Base-by-base conservation (phyloP, 2,329 filamentous ascomycete genomes). In the Aspergillus sp. region DNA sequence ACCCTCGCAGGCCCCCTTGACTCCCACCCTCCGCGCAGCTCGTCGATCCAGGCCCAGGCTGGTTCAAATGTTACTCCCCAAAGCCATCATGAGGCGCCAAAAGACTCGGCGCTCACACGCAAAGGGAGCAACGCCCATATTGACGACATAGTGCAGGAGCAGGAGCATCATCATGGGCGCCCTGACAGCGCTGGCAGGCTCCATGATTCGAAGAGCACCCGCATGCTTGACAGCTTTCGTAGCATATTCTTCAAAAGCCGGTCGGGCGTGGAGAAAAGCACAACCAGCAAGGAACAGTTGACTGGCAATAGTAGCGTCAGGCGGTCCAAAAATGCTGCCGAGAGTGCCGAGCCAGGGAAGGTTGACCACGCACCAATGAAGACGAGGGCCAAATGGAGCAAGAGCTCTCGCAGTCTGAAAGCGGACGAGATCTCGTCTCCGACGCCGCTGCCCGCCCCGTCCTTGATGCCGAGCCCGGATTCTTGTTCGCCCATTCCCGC, bases 201-300 rank as follows among this genome's bases (percentile, higher is more conserved):
- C 7, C 33, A 37, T n/a, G 41, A 42, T 7, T 37, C 43, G 1
- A 37, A 29, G 17, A 39, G 40, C 29, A 42, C 22, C 12, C 34
- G 41, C 10, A 37, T 40, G 19, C 20, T 43, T 10, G 45, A 32
- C 15, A 39, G 42, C 15, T 37, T 49, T 29, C 45, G 44, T 3
- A 44, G 35, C 30, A 48, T 49, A 2, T 43, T 48, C 29, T 12
- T 13, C 33, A 46, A 42, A 24, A 22, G 32, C 22, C 40, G 38
- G 14, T 20, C 20, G 6, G 14, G 26, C 11, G 11, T 26, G 7
- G 39, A 42, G 3, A 44, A 43, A 13, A 30, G 15, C 12, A 36
- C 30, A 5, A 11, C 8, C 10, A 35, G 26, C 17, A 42, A 34
- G 11, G 26, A 33, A 8, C 30, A 40, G 8, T 11, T 12, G 5